Evolutionary conservation across 2,329 filamentous ascomycete genomes (phyloP).

Genomic region (Trichophyton schoenleinii): DNA sequence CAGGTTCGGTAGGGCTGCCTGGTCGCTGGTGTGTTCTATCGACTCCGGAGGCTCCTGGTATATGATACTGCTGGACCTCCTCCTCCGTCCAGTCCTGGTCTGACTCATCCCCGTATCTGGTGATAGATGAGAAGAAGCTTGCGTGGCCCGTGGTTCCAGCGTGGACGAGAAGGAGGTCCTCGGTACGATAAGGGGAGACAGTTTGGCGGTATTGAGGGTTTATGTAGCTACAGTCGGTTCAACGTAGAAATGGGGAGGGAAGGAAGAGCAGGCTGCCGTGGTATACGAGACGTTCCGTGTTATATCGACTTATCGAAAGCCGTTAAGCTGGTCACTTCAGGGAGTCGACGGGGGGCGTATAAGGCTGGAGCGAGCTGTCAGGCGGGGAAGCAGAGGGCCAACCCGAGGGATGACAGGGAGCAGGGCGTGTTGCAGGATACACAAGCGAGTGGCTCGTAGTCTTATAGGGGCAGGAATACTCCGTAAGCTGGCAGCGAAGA

Average conservation of each 20-base stretch:
- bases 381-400: not conserved
- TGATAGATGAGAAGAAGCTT: conserved; percentile 29
- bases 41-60: conserved; percentile 96
- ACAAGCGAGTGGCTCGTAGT: not conserved
- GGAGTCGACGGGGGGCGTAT: not conserved
- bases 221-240: not conserved
- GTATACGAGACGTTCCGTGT: not conserved
- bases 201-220: conserved; percentile 67
- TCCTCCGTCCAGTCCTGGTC: conserved; percentile 60
- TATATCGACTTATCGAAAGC: conserved; percentile 1
- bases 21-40: conserved; percentile 93
- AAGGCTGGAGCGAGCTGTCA: not conserved
- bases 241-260: not conserved
- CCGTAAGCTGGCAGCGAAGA: not conserved
- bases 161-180: conserved; percentile 84
- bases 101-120: conserved; percentile 50
- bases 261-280: not conserved
- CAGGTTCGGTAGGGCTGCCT: conserved; percentile 83
- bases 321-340: not conserved
- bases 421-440: not conserved
- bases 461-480: not conserved
- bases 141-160: conserved; percentile 52
- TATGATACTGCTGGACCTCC: conserved; percentile 95
- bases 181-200: conserved; percentile 84
- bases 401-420: not conserved